Conservation (phyloP, 805 yeast species). For the Saturnispora besseyi region DNA sequence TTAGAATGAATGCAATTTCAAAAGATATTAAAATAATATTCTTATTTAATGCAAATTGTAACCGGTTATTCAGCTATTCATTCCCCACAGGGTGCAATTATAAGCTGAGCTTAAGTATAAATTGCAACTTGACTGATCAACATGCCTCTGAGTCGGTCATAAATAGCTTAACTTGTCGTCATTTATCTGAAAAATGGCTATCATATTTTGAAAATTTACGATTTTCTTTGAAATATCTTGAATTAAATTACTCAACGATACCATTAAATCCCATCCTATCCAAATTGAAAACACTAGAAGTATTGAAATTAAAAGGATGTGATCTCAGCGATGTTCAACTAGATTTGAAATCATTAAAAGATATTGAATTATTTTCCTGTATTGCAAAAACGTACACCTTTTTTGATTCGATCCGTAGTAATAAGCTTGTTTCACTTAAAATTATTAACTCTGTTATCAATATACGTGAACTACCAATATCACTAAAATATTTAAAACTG, state of each 20-base stretch:
- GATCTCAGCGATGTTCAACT: neutral
- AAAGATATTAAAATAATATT: neutral
- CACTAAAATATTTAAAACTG: neutral
- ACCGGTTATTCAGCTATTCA: neutral
- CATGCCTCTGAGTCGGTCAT: neutral
- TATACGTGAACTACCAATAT: neutral
- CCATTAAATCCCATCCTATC: neutral
- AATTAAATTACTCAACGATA: neutral
- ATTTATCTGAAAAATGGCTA: neutral
- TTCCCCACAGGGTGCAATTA: neutral
- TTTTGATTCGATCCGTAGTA: neutral
- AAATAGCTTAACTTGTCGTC: neutral
- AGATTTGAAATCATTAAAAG: neutral
- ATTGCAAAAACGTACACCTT: neutral
- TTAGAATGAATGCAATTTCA: neutral
- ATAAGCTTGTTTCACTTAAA: neutral
- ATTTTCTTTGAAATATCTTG: neutral
- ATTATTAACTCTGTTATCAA: neutral
- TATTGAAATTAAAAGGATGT: neutral
- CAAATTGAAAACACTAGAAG: neutral
- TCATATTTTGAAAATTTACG: neutral
- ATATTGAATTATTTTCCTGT: neutral
- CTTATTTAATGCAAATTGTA: neutral
- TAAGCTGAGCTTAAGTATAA: neutral
- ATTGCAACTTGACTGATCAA: neutral